phyloP scores from a whole-genome alignment of 2,329 filamentous ascomycete species.

The Daldinia sp. region DNA sequence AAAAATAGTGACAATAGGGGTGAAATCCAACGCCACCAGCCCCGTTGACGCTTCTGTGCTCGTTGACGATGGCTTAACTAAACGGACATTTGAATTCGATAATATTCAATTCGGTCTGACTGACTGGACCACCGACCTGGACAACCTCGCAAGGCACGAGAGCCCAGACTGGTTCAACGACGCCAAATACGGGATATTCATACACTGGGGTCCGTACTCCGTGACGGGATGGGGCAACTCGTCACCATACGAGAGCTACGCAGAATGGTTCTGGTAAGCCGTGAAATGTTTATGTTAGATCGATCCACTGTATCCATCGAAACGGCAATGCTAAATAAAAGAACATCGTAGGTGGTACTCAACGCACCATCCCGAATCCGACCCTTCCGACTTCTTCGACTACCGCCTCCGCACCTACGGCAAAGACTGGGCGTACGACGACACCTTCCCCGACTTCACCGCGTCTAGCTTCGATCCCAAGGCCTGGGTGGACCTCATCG shows the following conservation, averaged over 20 bases:
- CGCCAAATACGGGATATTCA: conserved; percentile 70
- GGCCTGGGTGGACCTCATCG: conserved; percentile 56
- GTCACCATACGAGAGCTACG: conserved; percentile 56
- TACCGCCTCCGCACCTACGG: conserved; percentile 66
- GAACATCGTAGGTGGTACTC: conserved; percentile 47
- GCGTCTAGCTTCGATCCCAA: conserved; percentile 63
- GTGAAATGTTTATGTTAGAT: no score
- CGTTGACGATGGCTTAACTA: conserved; percentile 36
- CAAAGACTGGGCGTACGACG: conserved; percentile 65
- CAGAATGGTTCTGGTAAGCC: conserved; percentile 64
- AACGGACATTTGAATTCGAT: conserved; percentile 20
- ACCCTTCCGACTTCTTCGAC: conserved; percentile 59
- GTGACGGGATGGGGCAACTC: conserved; percentile 68
- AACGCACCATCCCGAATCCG: conserved; percentile 56
- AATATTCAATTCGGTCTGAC: conserved; percentile 52
- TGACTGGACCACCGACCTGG: conserved; percentile 53
- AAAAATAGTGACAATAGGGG: conserved; percentile 55
- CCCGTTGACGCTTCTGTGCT: conserved; percentile 44
- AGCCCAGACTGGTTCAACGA: conserved; percentile 66
- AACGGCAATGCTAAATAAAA: no score
- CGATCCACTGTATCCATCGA: no score
- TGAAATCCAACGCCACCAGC: conserved; percentile 49
- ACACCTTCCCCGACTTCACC: conserved; percentile 67
- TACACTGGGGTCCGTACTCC: conserved; percentile 69
- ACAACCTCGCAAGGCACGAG: conserved; percentile 55